These are phyloP conservation scores for Solanum aculeatissimum DNA, from an alignment of 305 asterid species.

Conservation along the genomic window DNA sequence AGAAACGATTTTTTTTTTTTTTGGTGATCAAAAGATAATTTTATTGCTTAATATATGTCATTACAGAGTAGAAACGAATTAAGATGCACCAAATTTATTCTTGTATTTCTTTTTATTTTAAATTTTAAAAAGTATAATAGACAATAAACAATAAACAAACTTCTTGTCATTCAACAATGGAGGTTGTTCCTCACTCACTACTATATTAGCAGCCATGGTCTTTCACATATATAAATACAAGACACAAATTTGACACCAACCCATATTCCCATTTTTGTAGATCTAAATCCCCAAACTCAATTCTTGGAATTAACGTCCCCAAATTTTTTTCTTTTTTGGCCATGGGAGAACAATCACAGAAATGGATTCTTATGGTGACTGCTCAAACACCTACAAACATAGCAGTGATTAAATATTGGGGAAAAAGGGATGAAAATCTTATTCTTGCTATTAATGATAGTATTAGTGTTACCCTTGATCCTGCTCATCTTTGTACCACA, in stretches of 20 bases:
- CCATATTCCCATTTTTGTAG: neutral
- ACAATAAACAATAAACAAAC: neutral
- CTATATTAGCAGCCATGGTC: neutral
- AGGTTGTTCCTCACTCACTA: neutral
- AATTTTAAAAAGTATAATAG: no score
- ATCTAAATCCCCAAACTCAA: neutral
- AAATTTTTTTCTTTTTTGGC: neutral
- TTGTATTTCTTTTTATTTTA: no score
- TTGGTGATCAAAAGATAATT: no score
- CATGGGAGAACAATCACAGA: constrained; percentile 15
- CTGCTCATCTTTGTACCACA: constrained; percentile 94
- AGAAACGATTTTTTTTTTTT: no score
- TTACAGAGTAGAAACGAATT: no score
- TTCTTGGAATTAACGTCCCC: neutral
- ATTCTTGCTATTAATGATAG: constrained; percentile 91
- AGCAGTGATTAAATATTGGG: constrained; percentile 98
- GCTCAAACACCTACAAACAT: constrained; percentile 97
- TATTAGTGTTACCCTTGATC: constrained; percentile 95
- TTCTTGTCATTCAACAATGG: constrained; percentile 2
- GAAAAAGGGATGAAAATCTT: constrained; percentile 69
- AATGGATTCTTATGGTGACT: constrained; percentile 65
- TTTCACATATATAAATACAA: neutral
- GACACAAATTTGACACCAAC: neutral
- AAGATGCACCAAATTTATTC: no score
- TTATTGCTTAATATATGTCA: no score